Evolutionary conservation across 163 green algal species (phyloP).

Genomic region (Coccomyxa subellipsoidea): DNA sequence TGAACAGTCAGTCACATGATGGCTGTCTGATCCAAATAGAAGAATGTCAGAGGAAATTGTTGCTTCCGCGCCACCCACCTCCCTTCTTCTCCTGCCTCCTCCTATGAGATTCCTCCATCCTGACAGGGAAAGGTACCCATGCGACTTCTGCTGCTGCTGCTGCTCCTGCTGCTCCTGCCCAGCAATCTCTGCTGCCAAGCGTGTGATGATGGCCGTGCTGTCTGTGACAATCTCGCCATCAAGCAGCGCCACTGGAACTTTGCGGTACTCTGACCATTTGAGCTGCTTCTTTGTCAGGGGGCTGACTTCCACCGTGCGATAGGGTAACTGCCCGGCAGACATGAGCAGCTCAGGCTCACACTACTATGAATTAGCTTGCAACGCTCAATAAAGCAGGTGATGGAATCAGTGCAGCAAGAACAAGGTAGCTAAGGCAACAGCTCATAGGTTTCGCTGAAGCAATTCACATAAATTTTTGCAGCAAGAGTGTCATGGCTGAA

Average conservation of each 20-base stretch:
- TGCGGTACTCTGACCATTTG: conserved; percentile 87
- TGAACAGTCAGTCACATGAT: too few relatives aligned
- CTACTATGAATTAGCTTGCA: too few relatives aligned
- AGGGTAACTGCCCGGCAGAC: conserved; percentile 72
- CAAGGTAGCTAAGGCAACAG: too few relatives aligned
- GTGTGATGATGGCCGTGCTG: conserved; percentile 74
- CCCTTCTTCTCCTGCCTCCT: background rate
- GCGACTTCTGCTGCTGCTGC: background rate
- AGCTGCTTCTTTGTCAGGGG: conserved; percentile 93
- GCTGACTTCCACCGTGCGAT: conserved; percentile 93
- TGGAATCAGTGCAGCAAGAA: too few relatives aligned
- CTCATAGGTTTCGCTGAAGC: too few relatives aligned
- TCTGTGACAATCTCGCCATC: conserved; percentile 76
- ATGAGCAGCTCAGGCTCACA: too few relatives aligned
- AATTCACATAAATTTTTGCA: too few relatives aligned
- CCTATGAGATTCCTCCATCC: background rate
- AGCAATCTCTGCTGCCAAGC: conserved; percentile 64
- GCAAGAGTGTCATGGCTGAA: background rate
- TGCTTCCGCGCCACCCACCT: too few relatives aligned
- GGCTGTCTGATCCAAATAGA: too few relatives aligned
- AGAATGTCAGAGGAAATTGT: too few relatives aligned
- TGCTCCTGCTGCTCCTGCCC: background rate
- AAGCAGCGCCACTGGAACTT: conserved; percentile 88
- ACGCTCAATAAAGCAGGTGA: too few relatives aligned
- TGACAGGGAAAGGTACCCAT: background rate